Conservation (phyloP, 345 rosid species). For the Hibiscus syriacus region DNA sequence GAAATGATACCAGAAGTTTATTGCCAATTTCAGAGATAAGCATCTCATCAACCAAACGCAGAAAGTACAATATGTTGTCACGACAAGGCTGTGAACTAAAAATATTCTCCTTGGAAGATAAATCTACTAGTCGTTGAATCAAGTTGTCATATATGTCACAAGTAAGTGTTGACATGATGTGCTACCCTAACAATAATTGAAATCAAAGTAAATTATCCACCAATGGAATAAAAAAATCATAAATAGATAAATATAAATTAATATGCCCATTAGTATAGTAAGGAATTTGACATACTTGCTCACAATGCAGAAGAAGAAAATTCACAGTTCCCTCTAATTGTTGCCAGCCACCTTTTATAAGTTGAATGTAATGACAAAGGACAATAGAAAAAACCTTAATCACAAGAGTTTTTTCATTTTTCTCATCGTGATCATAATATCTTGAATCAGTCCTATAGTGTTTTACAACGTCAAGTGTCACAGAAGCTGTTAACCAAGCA, state of each 20-base stretch:
- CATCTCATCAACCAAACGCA: conserved; percentile 80
- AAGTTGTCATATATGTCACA: conserved; percentile 72
- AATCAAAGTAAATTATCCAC: conserved; percentile 13
- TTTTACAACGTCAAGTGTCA: conserved; percentile 64
- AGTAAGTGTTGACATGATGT: conserved; percentile 46
- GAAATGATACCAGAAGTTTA: conserved; percentile 54
- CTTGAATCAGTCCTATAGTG: conserved; percentile 38
- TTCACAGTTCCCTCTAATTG: conserved; percentile 82
- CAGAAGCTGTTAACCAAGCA: conserved; percentile 72
- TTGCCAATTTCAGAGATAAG: conserved; percentile 70
- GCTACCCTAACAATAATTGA: conserved; percentile 44
- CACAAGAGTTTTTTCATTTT: conserved; percentile 54
- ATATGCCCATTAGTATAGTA: not conserved
- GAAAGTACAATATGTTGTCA: conserved; percentile 76
- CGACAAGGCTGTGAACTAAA: conserved; percentile 89
- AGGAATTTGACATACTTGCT: conserved; percentile 46
- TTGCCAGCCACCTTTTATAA: conserved; percentile 97
- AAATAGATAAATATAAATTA: not conserved
- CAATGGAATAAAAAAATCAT: not conserved
- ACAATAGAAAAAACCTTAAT: conserved; percentile 69
- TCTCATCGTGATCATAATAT: conserved; percentile 31
- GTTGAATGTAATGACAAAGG: conserved; percentile 71
- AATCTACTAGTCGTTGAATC: conserved; percentile 60
- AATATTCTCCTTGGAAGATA: conserved; percentile 71
- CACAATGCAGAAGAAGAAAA: conserved; percentile 58